Percentiles rank a stretch among this genome's conserved stretches.
These are phyloP conservation scores for Nicotiana noctiflora DNA, from an alignment of 257 asterid genomes.

Conservation along the genomic window DNA sequence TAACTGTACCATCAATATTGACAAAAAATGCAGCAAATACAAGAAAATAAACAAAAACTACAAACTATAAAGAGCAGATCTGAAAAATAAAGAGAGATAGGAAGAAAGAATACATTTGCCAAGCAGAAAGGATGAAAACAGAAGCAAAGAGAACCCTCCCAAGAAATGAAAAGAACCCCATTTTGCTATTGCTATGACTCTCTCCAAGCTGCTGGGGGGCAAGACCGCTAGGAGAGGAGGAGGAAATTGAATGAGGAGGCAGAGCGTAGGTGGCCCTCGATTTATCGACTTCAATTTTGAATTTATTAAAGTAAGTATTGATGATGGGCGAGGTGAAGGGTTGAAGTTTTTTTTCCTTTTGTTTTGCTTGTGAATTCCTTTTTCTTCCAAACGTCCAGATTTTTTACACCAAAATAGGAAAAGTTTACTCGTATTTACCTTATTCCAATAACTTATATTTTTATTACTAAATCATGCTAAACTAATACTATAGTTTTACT, in stretches of 20 bases:
- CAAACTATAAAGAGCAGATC: conserved; percentile 30
- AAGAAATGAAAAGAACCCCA: conserved; percentile 87
- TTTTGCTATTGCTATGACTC: conserved; percentile 12
- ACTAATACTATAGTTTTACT: no score
- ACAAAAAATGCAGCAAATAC: background rate
- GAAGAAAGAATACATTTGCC: conserved; percentile 62
- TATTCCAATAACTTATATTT: no score
- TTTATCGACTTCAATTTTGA: background rate
- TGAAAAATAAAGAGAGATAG: background rate
- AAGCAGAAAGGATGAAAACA: conserved; percentile 88
- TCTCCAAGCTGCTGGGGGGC: background rate
- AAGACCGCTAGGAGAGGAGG: background rate
- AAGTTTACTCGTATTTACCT: no score
- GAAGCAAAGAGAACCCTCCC: conserved; percentile 88
- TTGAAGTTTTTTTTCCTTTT: background rate
- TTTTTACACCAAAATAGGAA: background rate
- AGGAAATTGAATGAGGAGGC: background rate
- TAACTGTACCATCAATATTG: background rate
- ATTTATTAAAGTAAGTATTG: background rate
- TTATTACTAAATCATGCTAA: no score
- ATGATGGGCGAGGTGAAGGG: background rate
- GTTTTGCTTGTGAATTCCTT: background rate
- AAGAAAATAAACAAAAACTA: background rate
- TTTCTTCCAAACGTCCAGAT: background rate
- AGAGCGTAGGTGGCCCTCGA: background rate